Evolutionary conservation across 768 basidiomycete genomes (phyloP).

Genomic region (Hydnomerulius pinastri): DNA sequence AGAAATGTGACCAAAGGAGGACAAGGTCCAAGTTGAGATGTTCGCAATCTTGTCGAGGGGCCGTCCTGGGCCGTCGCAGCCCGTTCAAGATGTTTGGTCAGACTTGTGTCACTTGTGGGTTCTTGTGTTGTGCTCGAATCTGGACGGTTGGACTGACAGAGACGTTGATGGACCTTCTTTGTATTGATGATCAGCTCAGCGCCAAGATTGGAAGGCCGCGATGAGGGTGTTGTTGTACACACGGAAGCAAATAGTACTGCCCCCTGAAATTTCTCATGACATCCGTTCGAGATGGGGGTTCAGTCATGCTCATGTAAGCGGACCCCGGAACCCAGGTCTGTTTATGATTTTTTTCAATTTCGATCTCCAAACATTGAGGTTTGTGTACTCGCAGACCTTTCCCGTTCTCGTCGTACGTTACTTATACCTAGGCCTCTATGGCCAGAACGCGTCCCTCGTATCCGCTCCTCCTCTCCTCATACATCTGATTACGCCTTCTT

Average conservation of each 20-base stretch:
- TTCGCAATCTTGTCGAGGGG: no score
- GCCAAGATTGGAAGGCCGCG: constrained; percentile 21
- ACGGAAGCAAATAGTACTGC: constrained; percentile 24
- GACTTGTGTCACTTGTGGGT: not conserved
- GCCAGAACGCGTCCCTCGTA: constrained; percentile 18
- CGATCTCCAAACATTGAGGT: not conserved
- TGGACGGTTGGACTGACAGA: no score
- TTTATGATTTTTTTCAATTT: constrained; percentile 8
- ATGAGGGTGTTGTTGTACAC: no score
- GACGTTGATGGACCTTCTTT: no score
- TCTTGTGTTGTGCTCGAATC: constrained; percentile 1
- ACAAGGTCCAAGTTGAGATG: no score
- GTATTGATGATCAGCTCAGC: constrained; percentile 20
- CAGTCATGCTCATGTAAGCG: constrained; percentile 7
- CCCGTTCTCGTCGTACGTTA: constrained; percentile 28
- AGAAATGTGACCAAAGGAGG: no score
- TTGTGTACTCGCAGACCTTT: constrained; percentile 3
- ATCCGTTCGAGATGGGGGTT: constrained; percentile 18
- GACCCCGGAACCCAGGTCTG: constrained; percentile 21
- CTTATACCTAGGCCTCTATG: constrained; percentile 33
- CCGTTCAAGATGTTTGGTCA: no score
- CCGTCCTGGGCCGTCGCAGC: no score
- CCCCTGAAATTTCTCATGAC: constrained; percentile 22
- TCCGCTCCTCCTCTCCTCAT: constrained; percentile 6
- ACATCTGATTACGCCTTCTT: constrained; percentile 3